Evolutionary conservation across 176 grass and related monocot species (phyloP), one percentile per base, ranked within the genome.

Genomic region (Ensete ventricosum): DNA sequence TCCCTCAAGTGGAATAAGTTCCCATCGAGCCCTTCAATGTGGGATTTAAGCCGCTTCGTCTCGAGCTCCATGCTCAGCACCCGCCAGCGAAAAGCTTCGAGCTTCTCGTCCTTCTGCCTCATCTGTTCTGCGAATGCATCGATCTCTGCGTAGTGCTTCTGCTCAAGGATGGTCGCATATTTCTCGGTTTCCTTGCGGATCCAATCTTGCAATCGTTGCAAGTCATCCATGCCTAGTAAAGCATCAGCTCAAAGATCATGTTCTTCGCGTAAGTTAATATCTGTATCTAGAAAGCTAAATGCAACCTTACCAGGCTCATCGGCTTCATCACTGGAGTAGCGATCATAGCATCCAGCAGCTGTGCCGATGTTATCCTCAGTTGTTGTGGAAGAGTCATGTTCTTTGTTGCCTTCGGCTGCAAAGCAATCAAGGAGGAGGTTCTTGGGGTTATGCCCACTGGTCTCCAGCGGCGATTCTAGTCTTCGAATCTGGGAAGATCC

Each of bases 121-220:
- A 96, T 77, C 77, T 96, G 89, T 78, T 96, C 92, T 55, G 84
- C 89, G 78, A 96, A 96, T 69, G 87, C 89, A 77, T 96, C 92
- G 49, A 96, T 74, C 82, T 92, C 92, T 13, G 82, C 76, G 8
- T 21, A 14, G 69, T 92, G 89, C 67, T 83, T 84, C 26, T 92
- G 81, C 73, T 83, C 84, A 9, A 92, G 77, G 50, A 89, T 80
- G 48, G 66, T 77, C 10, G 80, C 82, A 75, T 87, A 88, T 87
- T 92, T 96, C 60, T 87, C 89, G 0, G 77, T 81, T 76, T 96
- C 89, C 87, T 78, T 89, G 62, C 84, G 87, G 71, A 92, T 74
- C 92, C 87, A 96, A 78, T 92, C 89, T 78, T 89, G 87, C 72
- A 96, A 62, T 60, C 80, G 84, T 43, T 82, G 76, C 57, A 80